Conservation (phyloP, 148 eudicot genomes). For the Camellia sinensis region DNA sequence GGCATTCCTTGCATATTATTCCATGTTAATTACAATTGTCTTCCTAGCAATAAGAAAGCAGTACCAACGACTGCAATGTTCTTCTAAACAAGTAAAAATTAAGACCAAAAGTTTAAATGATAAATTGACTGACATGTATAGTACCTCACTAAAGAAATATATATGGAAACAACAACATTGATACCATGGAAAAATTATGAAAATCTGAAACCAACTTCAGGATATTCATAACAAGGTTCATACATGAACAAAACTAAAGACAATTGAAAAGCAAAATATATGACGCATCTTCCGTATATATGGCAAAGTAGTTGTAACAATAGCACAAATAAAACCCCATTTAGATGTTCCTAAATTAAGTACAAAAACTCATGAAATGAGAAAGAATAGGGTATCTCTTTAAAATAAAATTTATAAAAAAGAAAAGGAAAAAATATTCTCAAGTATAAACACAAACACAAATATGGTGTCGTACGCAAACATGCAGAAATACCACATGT, state of each 20-base stretch:
- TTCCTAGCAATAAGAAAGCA: neutral
- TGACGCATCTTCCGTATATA: neutral
- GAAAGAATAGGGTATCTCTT: neutral
- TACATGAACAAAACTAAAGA: neutral
- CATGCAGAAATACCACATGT: neutral
- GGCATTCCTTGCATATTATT: slow-evolving; percentile 40
- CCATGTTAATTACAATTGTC: slow-evolving; percentile 2
- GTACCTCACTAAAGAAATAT: neutral
- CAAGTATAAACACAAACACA: neutral
- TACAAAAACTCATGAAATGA: neutral
- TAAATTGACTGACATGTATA: neutral
- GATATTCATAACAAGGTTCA: neutral
- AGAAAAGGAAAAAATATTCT: neutral
- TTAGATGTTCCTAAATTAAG: neutral
- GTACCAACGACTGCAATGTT: slow-evolving; percentile 7
- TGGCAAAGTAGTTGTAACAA: neutral
- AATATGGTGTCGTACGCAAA: neutral
- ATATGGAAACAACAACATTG: neutral
- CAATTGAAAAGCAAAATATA: neutral
- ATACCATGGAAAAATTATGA: no score
- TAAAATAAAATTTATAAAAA: neutral
- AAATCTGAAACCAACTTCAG: neutral
- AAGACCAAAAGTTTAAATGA: neutral
- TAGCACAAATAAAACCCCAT: neutral
- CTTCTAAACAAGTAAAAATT: neutral